Evolutionary conservation across 2,329 filamentous ascomycete species (phyloP).

Genomic region (Microsporum canis): DNA sequence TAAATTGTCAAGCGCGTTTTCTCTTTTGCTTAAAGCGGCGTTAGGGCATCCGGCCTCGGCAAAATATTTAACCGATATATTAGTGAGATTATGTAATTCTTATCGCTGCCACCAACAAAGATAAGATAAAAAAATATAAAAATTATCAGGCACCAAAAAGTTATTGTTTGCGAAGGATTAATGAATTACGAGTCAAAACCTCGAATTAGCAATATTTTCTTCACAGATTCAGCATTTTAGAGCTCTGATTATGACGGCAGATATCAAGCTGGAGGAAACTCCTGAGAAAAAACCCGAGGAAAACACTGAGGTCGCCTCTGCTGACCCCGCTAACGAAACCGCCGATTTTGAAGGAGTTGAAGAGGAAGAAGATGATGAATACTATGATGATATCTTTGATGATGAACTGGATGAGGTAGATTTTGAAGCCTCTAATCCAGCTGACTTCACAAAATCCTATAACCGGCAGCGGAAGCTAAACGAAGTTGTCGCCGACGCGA

Average conservation of each 20-base stretch:
- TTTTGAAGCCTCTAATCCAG: constrained; percentile 45
- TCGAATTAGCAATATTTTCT: background rate
- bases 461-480: constrained; percentile 68
- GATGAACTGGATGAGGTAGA: constrained; percentile 46
- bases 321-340: background rate
- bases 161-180: background rate
- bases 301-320: background rate
- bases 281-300: background rate
- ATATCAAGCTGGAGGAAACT: background rate
- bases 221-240: background rate
- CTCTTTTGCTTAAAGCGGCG: background rate
- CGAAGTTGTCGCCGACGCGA: constrained; percentile 38
- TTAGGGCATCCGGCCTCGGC: background rate
- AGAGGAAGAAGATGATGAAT: constrained; percentile 46
- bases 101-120: background rate
- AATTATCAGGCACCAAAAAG: background rate
- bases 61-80: background rate
- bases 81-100: background rate
- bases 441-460: constrained; percentile 74
- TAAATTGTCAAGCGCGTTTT: constrained; percentile 1
- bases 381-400: constrained; percentile 48
- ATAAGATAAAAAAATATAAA: background rate
- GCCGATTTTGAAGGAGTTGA: constrained; percentile 35
- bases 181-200: background rate
- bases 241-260: background rate